Evolutionary conservation across 305 asterid species (phyloP).

Genomic region (Fraxinus baroniana): DNA sequence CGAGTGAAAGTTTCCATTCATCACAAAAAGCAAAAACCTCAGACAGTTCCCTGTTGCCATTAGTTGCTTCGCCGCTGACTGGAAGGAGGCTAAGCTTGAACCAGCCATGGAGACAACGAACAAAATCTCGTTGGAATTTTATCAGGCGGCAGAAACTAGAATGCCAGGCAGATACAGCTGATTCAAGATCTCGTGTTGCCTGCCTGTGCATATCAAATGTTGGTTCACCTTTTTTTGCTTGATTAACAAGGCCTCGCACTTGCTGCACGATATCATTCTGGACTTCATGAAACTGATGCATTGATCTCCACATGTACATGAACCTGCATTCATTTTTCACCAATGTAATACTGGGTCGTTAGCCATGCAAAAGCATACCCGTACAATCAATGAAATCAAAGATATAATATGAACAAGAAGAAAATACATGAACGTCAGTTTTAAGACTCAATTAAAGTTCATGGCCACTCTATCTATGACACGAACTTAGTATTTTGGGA

Average conservation of each 20-base stretch:
- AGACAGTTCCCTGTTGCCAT: constrained; percentile 29
- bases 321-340: constrained; percentile 49
- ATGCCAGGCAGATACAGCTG: constrained; percentile 86
- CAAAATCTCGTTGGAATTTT: constrained; percentile 70
- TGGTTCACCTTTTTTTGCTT: constrained; percentile 51
- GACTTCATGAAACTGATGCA: constrained; percentile 79
- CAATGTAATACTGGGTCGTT: background rate
- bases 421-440: background rate
- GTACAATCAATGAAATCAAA: background rate
- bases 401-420: background rate
- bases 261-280: constrained; percentile 90
- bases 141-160: constrained; percentile 74
- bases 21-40: constrained; percentile 63
- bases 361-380: background rate
- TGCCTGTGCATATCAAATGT: constrained; percentile 88
- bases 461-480: background rate
- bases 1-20: constrained; percentile 90
- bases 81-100: constrained; percentile 78
- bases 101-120: constrained; percentile 81
- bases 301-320: constrained; percentile 99
- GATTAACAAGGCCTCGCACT: constrained; percentile 77
- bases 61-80: constrained; percentile 40
- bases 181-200: constrained; percentile 89
- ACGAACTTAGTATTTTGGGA: background rate
- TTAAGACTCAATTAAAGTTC: background rate